These are phyloP conservation scores for Globomyces pollinis-pini DNA, from an alignment of 192 early-diverging fungal species.

Conservation along the genomic window DNA sequence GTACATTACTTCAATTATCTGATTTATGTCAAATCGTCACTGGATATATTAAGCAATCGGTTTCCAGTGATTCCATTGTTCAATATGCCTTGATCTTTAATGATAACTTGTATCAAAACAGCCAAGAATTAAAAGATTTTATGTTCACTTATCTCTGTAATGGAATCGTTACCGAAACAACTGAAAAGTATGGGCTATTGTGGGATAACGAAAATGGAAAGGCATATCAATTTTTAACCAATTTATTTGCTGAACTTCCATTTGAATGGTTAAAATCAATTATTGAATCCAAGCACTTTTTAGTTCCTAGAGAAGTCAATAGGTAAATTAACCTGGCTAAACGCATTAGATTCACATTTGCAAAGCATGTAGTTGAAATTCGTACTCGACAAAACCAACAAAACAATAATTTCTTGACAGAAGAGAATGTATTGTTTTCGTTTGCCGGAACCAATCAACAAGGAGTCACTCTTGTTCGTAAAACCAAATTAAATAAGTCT, in stretches of 20 bases:
- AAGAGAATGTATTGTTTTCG: constrained; percentile 53
- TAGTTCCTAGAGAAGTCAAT: constrained; percentile 51
- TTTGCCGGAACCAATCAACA: constrained; percentile 38
- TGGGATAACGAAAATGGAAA: constrained; percentile 45
- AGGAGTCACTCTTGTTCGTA: constrained; percentile 54
- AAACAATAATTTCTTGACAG: constrained; percentile 27
- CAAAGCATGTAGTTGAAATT: constrained; percentile 43
- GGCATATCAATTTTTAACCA: constrained; percentile 40
- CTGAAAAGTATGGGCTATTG: constrained; percentile 24
- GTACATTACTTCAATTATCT: constrained; percentile 37
- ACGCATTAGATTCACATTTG: constrained; percentile 39
- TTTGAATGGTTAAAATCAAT: constrained; percentile 59
- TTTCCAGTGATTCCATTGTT: constrained; percentile 7
- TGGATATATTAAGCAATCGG: constrained; percentile 32
- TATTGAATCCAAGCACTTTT: constrained; percentile 42
- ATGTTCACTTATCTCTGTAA: constrained; percentile 41
- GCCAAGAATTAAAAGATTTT: constrained; percentile 38
- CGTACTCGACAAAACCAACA: constrained; percentile 22
- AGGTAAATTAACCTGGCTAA: constrained; percentile 23
- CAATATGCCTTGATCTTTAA: not conserved
- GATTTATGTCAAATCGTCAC: constrained; percentile 32
- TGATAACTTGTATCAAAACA: constrained; percentile 9
- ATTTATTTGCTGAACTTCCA: constrained; percentile 44
- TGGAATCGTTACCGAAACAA: constrained; percentile 41
- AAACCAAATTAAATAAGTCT: constrained; percentile 16